A percentile compares a stretch with the other conserved stretches of the same genome.
phyloP scores from a whole-genome alignment of 2,329 filamentous ascomycete species.

The Fusarium tupiense region DNA sequence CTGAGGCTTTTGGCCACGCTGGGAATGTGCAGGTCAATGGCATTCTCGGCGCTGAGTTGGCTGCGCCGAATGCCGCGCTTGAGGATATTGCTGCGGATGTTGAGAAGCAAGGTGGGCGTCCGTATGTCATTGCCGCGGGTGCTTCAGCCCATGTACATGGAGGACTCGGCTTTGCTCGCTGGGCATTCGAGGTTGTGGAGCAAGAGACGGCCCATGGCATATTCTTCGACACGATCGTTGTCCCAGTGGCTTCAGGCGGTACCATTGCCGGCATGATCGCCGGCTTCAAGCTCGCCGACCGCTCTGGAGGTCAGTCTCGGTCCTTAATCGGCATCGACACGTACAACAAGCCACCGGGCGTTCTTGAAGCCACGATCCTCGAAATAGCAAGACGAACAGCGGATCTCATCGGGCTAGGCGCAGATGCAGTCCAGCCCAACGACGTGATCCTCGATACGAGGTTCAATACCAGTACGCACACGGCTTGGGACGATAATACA shows the following conservation, averaged over 20 bases:
- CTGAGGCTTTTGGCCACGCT: neutral
- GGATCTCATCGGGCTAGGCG: neutral
- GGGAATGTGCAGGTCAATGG: neutral
- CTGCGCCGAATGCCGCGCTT: rapidly evolving
- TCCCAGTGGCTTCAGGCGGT: neutral
- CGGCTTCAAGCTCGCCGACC: neutral
- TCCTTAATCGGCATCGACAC: neutral
- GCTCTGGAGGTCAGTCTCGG: rapidly evolving
- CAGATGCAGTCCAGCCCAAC: neutral
- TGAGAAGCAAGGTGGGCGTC: neutral
- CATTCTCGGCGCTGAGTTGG: neutral
- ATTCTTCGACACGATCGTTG: neutral
- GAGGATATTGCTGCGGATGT: neutral
- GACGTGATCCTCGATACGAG: neutral
- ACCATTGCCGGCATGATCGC: neutral
- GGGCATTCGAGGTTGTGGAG: neutral
- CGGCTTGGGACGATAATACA: neutral
- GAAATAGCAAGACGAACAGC: neutral
- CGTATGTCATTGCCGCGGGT: neutral
- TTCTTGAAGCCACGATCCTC: neutral
- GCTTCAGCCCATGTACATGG: neutral
- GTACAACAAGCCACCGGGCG: neutral
- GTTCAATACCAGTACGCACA: neutral
- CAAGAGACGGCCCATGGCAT: neutral
- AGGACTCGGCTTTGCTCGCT: neutral